Evolutionary conservation across 495 filamentous ascomycete species (phyloP).

Genomic region (Aspergillus ostianus): DNA sequence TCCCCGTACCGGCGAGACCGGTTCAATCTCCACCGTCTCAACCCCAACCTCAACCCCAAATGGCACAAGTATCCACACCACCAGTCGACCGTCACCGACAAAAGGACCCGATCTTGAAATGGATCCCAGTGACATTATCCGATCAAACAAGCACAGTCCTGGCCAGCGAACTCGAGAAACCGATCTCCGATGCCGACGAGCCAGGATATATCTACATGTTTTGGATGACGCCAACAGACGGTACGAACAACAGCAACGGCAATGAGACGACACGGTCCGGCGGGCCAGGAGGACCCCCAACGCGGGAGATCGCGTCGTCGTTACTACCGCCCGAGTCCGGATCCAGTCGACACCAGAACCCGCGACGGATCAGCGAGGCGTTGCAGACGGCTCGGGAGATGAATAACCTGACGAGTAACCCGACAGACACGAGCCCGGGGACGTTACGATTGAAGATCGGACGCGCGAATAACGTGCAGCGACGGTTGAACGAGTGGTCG

Average conservation of each 20-base stretch:
- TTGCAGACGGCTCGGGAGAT: constrained; percentile 52
- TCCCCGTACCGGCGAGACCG: constrained; percentile 9
- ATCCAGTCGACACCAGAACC: constrained; percentile 40
- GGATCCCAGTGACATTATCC: constrained; percentile 63
- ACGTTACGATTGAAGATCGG: constrained; percentile 89
- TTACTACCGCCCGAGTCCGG: constrained; percentile 49
- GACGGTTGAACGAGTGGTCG: constrained; percentile 88
- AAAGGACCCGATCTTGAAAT: constrained; percentile 52
- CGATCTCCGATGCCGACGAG: constrained; percentile 73
- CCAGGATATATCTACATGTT: constrained; percentile 98
- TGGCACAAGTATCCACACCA: constrained; percentile 12
- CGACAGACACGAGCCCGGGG: constrained; percentile 28
- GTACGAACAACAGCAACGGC: background rate
- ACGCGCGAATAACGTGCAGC: constrained; percentile 84
- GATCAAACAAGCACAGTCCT: constrained; percentile 65
- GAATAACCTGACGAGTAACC: constrained; percentile 38
- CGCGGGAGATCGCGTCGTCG: constrained; percentile 56
- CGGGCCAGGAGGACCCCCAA: constrained; percentile 42
- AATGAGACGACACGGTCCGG: constrained; percentile 37
- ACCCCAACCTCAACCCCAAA: constrained; percentile 7
- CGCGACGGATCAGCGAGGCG: constrained; percentile 62
- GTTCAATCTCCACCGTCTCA: constrained; percentile 2
- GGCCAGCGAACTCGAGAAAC: constrained; percentile 76
- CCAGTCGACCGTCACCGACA: constrained; percentile 17
- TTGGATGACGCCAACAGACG: constrained; percentile 64